A percentile compares a stretch with the other conserved stretches of the same genome.
Evolutionary conservation across 2,329 filamentous ascomycete genomes (phyloP).

Genomic region (Teratosphaeria gauchensis): DNA sequence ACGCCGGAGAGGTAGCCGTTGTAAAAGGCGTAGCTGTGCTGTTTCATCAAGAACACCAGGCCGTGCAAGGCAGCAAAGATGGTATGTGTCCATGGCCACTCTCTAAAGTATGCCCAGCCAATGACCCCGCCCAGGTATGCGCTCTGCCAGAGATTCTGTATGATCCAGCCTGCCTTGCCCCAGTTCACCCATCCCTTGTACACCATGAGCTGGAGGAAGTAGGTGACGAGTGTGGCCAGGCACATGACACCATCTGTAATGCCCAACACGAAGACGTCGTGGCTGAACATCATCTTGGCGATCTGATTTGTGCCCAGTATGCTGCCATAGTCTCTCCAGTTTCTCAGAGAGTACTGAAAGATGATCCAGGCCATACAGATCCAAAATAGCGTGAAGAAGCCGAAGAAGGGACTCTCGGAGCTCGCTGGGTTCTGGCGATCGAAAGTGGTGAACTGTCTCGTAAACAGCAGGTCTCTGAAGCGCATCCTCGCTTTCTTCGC

Average conservation of each 20-base stretch:
- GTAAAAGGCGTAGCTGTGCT: constrained; percentile 70
- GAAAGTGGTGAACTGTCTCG: constrained; percentile 60
- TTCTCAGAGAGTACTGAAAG: constrained; percentile 55
- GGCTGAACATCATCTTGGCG: constrained; percentile 55
- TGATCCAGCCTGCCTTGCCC: constrained; percentile 60
- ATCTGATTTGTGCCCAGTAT: constrained; percentile 64
- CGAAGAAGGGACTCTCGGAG: constrained; percentile 61
- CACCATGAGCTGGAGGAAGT: constrained; percentile 54
- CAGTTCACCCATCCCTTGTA: constrained; percentile 53
- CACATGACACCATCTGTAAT: constrained; percentile 63
- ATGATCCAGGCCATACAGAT: constrained; percentile 58
- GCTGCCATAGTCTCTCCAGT: constrained; percentile 59
- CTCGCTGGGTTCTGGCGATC: constrained; percentile 59
- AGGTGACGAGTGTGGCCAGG: constrained; percentile 53
- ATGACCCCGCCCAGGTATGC: constrained; percentile 53
- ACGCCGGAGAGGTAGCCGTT: constrained; percentile 57
- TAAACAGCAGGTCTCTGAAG: constrained; percentile 57
- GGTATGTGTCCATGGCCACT: constrained; percentile 78
- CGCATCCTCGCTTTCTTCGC: constrained; percentile 29
- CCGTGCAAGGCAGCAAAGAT: constrained; percentile 68
- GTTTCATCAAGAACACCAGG: constrained; percentile 73
- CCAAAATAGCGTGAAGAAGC: constrained; percentile 76
- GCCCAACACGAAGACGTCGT: constrained; percentile 42
- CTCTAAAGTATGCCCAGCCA: constrained; percentile 56
- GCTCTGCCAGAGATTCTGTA: constrained; percentile 66